phyloP scores from a whole-genome alignment of 306 rosid species.

The Ceratonia siliqua region DNA sequence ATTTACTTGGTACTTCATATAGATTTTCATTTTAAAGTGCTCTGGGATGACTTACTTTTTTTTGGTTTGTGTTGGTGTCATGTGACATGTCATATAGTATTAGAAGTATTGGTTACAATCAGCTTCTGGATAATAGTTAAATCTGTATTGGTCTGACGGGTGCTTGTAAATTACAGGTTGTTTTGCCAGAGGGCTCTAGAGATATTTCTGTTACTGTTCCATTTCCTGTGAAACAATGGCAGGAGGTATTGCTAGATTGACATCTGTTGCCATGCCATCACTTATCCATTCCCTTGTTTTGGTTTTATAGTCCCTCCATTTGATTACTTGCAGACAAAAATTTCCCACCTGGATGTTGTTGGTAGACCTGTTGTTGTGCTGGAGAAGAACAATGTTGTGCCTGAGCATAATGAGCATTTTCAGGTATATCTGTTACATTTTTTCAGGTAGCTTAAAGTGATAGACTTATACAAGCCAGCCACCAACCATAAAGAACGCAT shows the following conservation, averaged over 20 bases:
- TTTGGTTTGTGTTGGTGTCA: slow-evolving; percentile 1
- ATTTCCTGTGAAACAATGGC: slow-evolving; percentile 69
- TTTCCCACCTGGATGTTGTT: slow-evolving; percentile 89
- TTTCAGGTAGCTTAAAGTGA: slow-evolving; percentile 7
- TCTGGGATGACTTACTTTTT: not conserved
- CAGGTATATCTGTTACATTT: slow-evolving; percentile 59
- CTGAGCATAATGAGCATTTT: slow-evolving; percentile 89
- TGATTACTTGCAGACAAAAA: slow-evolving; percentile 70
- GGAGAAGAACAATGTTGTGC: slow-evolving; percentile 83
- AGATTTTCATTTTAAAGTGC: not conserved
- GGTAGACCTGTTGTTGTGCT: slow-evolving; percentile 94
- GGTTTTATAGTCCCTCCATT: slow-evolving; percentile 26
- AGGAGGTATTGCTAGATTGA: slow-evolving; percentile 62
- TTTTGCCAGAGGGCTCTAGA: slow-evolving; percentile 92
- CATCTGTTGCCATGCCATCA: slow-evolving; percentile 1
- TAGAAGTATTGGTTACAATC: slow-evolving; percentile 25
- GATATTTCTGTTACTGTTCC: slow-evolving; percentile 75
- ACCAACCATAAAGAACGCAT: not conserved
- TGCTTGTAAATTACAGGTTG: slow-evolving; percentile 71
- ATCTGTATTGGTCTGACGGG: slow-evolving; percentile 8
- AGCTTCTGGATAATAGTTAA: slow-evolving; percentile 5
- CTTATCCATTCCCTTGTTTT: slow-evolving; percentile 28
- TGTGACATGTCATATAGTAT: not conserved
- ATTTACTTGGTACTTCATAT: not conserved
- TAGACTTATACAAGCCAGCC: slow-evolving; percentile 11